Base-by-base conservation (phyloP, 169 alveolate genomes). In the Cyclospora cayetanensis region DNA sequence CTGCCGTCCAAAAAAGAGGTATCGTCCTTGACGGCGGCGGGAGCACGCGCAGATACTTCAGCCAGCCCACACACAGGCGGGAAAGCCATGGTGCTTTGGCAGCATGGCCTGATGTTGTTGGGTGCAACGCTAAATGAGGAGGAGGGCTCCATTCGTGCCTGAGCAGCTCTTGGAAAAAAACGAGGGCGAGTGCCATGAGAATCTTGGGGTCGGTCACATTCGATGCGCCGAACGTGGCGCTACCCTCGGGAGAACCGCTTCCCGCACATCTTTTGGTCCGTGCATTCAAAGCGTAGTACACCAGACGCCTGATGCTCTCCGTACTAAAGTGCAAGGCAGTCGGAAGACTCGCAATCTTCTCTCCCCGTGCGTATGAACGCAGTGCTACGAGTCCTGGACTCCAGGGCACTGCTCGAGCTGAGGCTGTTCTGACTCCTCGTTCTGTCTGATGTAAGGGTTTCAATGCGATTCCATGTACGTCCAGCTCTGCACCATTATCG, bases 1-100 rank as follows among this genome's bases (percentile, higher is more conserved):
- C 46, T n/a, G 79, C 79, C 5, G 79, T 66, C 53, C 42, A 76
- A 18, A 43, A 52, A 7, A 76, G 86, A n/a, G 55, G 34, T 42
- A 76, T 76, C 7, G 55, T 34, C 9, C 1, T n/a, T 25, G 41
- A 25, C 4, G 55, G 53, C 15, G 66, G 63, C 0, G 86, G 86
- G 68, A 76, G 66, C 65, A 76, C 29, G 42, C 35, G 86, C 82
- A 70, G 82, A 35, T 37, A 70, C 29, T 20, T 22, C 35, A 12
- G 34, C 72, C 72, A 60, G n/a, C 72, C 72, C 0, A 9, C 18
- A n/a, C 5, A n/a, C 72, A 60, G 31, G n/a, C 12, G 72, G 0
- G n/a, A n/a, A n/a, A n/a, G n/a, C n/a, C n/a, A n/a, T n/a, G n/a
- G n/a, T n/a, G n/a, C n/a, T n/a, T n/a, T n/a, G n/a, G n/a, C n/a